phyloP scores from a whole-genome alignment of 2,329 filamentous ascomycete species.

The Polychaeton citri region DNA sequence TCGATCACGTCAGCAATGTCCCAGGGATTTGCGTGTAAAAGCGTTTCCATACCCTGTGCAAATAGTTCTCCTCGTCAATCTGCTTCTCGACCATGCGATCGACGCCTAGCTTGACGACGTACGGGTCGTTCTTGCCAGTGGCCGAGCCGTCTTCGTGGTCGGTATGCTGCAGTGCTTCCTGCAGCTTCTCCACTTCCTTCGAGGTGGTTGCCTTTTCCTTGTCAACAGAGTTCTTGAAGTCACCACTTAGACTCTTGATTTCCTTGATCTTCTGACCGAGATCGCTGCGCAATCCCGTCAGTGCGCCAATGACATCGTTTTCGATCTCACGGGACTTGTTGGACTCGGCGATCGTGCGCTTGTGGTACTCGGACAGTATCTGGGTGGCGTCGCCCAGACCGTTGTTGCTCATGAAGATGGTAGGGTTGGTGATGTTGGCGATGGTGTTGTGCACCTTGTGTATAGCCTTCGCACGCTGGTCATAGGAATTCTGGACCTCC shows the following conservation, averaged over 20 bases:
- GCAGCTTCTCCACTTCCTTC: constrained; percentile 64
- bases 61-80: constrained; percentile 92
- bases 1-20: background rate
- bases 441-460: constrained; percentile 72
- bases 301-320: constrained; percentile 74
- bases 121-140: constrained; percentile 83
- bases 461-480: constrained; percentile 68
- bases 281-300: constrained; percentile 76
- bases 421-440: constrained; percentile 63
- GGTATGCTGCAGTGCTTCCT: constrained; percentile 65
- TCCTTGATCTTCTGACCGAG: constrained; percentile 95
- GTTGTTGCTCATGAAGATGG: constrained; percentile 63
- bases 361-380: constrained; percentile 71
- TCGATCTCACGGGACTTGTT: constrained; percentile 87
- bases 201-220: constrained; percentile 83
- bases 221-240: constrained; percentile 94
- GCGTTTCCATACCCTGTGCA: constrained; percentile 61
- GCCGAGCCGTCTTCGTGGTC: constrained; percentile 60
- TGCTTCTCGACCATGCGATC: constrained; percentile 86
- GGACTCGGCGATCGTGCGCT: constrained; percentile 62
- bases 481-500: constrained; percentile 81
- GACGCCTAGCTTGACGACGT: constrained; percentile 70
- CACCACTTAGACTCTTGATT: constrained; percentile 82
- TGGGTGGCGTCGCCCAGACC: constrained; percentile 81
- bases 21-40: background rate